Base-by-base conservation (phyloP, 306 rosid species). In the Glycyrrhiza uralensis region DNA sequence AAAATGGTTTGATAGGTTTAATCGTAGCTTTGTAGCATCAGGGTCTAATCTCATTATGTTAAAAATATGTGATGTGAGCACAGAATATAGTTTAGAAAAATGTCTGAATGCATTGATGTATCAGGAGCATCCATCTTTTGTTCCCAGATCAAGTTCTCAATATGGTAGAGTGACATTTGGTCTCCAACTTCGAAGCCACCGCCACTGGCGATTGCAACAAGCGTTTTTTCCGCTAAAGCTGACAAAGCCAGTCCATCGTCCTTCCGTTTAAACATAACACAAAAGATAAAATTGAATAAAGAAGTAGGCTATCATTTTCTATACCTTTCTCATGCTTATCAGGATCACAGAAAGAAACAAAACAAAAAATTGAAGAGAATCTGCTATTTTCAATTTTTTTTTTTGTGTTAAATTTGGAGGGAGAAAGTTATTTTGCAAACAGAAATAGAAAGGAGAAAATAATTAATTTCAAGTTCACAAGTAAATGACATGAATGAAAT, bases 401-500 rank as follows among this genome's bases (percentile, higher is more conserved):
- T 2, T 26, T 44, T 3, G 7, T 1, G 36, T n/a, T 6, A 19
- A 32, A 67, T 19, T 24, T 39, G 18, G 41, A 23, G 17, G 46
- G 47, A 30, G 77, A 72, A 39, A 64, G 65, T 28, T 55, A 42
- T 58, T 75, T 66, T n/a, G 41, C n/a, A 65, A 68, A 76, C 56
- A 49, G 13, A 74, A 74, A 50, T 19, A 14, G 52, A 58, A 28
- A 67, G 35, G 30, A 49, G 66, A 57, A 57, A 39, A 28, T 26
- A 58, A 20, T 74, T 68, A 47, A 68, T 60, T 61, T 35, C 17
- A 54, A 69, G 57, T 19, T 61, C 44, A 33, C 19, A 42, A 50
- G 76, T 69, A 66, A 58, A 50, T 49, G 56, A 81, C 63, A 59
- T 47, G 72, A 65, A 54, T 18, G 76, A 63, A 76, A 71, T 38